phyloP scores from a whole-genome alignment of 208 protist species.

The Trypanosoma platydactyli region DNA sequence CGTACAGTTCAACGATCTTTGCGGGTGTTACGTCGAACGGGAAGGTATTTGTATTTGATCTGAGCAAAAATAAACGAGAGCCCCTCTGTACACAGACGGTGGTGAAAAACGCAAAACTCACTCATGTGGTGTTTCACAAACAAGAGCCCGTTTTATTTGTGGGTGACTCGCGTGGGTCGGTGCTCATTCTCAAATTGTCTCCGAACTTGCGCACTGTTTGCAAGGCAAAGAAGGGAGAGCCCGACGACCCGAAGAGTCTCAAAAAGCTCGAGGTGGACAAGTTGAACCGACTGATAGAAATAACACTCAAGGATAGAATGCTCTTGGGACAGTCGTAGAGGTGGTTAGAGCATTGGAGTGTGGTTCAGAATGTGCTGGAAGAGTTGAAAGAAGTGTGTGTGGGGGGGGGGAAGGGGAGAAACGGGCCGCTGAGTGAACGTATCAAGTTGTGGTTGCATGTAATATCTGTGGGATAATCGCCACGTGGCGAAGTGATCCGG shows the following conservation, averaged over 20 bases:
- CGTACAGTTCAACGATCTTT: conserved; percentile 97
- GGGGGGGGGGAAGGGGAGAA: background rate
- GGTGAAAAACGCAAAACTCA: conserved; percentile 96
- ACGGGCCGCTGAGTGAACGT: background rate
- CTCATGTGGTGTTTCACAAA: conserved; percentile 94
- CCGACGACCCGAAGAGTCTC: conserved; percentile 54
- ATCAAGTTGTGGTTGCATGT: background rate
- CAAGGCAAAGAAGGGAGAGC: conserved; percentile 82
- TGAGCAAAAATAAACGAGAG: conserved; percentile 95
- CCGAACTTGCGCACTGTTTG: conserved; percentile 92
- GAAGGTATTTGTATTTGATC: conserved; percentile 93
- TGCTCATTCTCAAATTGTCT: conserved; percentile 95
- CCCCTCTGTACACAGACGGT: conserved; percentile 96
- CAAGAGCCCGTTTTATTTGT: conserved; percentile 93
- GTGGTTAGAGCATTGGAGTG: no score
- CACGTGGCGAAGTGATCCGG: background rate
- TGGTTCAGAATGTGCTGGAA: background rate
- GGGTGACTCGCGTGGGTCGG: conserved; percentile 95
- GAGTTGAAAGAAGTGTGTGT: conserved; percentile 4
- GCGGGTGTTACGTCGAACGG: conserved; percentile 95
- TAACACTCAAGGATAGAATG: conserved; percentile 90
- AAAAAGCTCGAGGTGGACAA: conserved; percentile 86
- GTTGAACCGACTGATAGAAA: conserved; percentile 85
- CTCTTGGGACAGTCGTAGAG: conserved; percentile 49
- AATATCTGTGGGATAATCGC: background rate